Base-by-base conservation (phyloP, 257 asterid genomes). In the Ligustrum vulgare region DNA sequence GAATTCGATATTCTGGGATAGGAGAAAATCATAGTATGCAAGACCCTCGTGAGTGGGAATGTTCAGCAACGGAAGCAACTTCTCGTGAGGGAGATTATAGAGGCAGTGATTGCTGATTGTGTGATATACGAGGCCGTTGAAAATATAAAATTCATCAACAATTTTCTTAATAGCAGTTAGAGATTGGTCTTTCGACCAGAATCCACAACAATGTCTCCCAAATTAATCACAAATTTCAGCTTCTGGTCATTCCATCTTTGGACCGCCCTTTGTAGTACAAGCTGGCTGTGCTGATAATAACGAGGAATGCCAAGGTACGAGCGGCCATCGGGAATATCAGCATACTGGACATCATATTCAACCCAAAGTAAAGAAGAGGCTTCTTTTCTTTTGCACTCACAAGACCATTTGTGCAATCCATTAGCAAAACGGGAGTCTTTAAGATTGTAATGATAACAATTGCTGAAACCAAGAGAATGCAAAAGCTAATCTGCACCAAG, bases 41-140 rank as follows among this genome's bases (percentile, higher is more conserved):
- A 22, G 78, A 23, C 83, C 75, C 15, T 85, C 82, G 6, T 31
- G 69, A 13, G 84, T 72, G 4, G 80, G 83, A 78, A 95, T 89
- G 79, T 87, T 89, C 80, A 95, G 67, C 28, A 91, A 32, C 4
- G 96, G 97, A 73, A 91, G 96, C 74, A 95, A 70, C 15, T 82
- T 77, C 39, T 91, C 96, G 12, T 97, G 96, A 65, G 97, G 94
- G 79, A 95, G 96, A 84, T 95, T 95, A 83, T 93, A 95, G 32
- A 95, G 96, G 82, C 98, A 91, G 79, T 95, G 99, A 47, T 93
- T 95, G 32, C 99, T 98, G 43, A 91, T 93, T 93, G 90, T 86
- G 93, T 95, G 98, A 81, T 89, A 86, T 10, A 85, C 91, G 0
- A 94, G 91, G 45, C 99, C 96, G 11, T 80, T 31, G 76, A 84